phyloP scores from a whole-genome alignment of 768 basidiomycete species.

The Terana coerulea region DNA sequence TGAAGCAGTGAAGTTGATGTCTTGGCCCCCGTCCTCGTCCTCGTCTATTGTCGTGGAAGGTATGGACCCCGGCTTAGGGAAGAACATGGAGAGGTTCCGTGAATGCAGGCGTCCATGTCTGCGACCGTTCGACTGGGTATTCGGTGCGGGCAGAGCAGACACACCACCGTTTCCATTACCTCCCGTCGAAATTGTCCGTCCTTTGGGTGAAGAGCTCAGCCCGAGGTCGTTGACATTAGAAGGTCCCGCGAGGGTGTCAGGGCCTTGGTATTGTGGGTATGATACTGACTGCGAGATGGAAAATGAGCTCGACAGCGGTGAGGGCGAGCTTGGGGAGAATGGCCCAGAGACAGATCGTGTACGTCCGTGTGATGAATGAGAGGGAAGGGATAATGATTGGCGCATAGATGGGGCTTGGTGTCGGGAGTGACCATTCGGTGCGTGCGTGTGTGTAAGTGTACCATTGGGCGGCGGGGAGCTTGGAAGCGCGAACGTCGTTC shows the following conservation, averaged over 20 bases:
- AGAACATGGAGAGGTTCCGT: slow-evolving; percentile 88
- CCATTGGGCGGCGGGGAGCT: slow-evolving; percentile 15
- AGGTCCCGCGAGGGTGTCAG: not conserved
- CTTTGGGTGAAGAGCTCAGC: slow-evolving; percentile 1
- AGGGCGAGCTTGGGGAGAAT: slow-evolving; percentile 45
- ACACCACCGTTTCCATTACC: slow-evolving; percentile 14
- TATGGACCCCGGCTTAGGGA: slow-evolving; percentile 72
- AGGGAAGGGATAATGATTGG: slow-evolving; percentile 26
- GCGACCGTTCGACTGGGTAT: slow-evolving; percentile 27
- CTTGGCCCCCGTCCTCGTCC: slow-evolving; percentile 52
- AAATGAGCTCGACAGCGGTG: slow-evolving; percentile 44
- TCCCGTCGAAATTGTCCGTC: slow-evolving; percentile 3
- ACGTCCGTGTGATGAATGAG: slow-evolving; percentile 34
- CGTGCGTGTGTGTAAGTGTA: slow-evolving; percentile 2
- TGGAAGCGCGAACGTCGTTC: slow-evolving; percentile 23
- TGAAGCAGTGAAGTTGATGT: slow-evolving; percentile 23
- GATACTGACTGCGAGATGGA: slow-evolving; percentile 26
- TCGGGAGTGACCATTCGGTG: slow-evolving; percentile 3
- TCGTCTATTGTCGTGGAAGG: slow-evolving; percentile 62
- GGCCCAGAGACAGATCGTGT: slow-evolving; percentile 49
- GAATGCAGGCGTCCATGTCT: slow-evolving; percentile 79
- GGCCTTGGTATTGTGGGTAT: slow-evolving; percentile 7
- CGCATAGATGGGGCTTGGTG: slow-evolving; percentile 27
- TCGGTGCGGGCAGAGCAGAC: slow-evolving; percentile 21
- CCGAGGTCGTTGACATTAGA: slow-evolving; percentile 7